Evolutionary conservation across 208 protist genomes (phyloP).

Genomic region (Crithidia expoeki): DNA sequence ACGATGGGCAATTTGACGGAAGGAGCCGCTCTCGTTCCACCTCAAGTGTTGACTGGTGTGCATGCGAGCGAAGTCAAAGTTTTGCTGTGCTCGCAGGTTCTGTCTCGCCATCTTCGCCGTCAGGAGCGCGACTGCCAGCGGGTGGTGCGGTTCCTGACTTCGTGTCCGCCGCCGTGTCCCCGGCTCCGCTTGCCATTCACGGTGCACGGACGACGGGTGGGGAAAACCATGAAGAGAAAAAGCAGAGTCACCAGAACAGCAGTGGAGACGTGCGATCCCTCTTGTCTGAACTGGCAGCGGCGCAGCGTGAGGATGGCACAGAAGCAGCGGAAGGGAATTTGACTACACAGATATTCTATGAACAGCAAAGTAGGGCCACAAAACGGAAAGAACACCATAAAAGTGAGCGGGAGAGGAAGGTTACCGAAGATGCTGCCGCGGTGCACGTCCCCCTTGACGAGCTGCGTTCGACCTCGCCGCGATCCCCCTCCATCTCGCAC

Average conservation of each 20-base stretch:
- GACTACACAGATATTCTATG: too few species aligned
- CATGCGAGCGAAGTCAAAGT: too few species aligned
- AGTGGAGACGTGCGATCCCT: slow-evolving; percentile 11
- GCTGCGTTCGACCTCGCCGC: slow-evolving; percentile 10
- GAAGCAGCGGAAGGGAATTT: too few species aligned
- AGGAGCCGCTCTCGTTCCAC: not conserved
- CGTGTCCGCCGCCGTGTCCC: slow-evolving; percentile 7
- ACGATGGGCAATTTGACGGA: too few species aligned
- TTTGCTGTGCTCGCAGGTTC: not conserved
- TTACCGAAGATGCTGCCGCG: not conserved
- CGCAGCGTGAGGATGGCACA: not conserved
- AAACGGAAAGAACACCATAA: not conserved
- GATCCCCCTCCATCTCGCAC: slow-evolving; percentile 2
- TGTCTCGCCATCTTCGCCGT: not conserved
- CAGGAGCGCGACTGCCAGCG: not conserved
- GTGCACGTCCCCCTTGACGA: slow-evolving; percentile 9
- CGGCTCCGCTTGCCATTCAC: not conserved
- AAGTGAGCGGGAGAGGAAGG: not conserved
- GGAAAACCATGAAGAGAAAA: not conserved
- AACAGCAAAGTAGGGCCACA: not conserved
- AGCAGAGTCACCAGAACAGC: not conserved
- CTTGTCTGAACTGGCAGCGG: slow-evolving; percentile 21
- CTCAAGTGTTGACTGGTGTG: too few species aligned
- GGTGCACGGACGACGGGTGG: too few species aligned
- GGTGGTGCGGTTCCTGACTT: not conserved